These are phyloP conservation scores for Graphilbum fragrans DNA, from an alignment of 2,329 filamentous ascomycete species.

Conservation along the genomic window DNA sequence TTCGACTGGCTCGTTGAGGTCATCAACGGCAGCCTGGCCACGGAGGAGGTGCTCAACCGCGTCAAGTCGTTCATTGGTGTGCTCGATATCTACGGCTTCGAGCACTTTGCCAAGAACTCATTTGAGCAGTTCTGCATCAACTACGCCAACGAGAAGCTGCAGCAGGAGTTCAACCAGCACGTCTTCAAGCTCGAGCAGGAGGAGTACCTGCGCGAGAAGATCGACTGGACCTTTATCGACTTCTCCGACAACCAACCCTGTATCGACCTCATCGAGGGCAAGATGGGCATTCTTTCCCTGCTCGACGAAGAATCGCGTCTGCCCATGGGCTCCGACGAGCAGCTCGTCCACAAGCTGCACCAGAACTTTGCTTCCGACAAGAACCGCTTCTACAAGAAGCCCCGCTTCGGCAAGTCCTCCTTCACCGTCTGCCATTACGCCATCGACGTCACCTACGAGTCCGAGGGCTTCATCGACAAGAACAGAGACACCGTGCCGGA, in stretches of 20 bases:
- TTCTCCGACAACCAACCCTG: conserved; percentile 99
- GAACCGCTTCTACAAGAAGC: conserved; percentile 97
- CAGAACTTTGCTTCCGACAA: conserved; percentile 86
- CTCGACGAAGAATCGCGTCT: conserved; percentile 93
- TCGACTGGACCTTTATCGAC: conserved; percentile 99
- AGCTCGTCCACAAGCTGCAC: conserved; percentile 92
- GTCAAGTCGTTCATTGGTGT: conserved; percentile 93
- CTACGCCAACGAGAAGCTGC: conserved; percentile 97
- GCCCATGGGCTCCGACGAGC: conserved; percentile 94
- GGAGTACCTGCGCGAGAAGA: conserved; percentile 90
- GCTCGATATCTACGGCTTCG: conserved; percentile 97
- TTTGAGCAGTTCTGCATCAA: conserved; percentile 99
- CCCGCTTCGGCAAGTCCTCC: conserved; percentile 88
- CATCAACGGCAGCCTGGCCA: conserved; percentile 84
- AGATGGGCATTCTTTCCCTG: conserved; percentile 82
- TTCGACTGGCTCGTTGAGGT: conserved; percentile 99
- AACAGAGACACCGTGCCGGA: conserved; percentile 97
- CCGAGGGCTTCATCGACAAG: conserved; percentile 98
- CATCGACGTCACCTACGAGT: conserved; percentile 95
- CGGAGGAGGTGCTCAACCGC: conserved; percentile 70
- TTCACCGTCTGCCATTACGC: conserved; percentile 99
- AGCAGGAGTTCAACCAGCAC: conserved; percentile 98
- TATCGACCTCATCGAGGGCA: conserved; percentile 96
- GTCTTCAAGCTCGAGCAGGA: conserved; percentile 99
- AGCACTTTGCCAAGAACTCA: conserved; percentile 98